Evolutionary conservation across 176 grass and related monocot species (phyloP), one percentile per base, ranked within the genome.

Genomic region (Paspalum notatum): DNA sequence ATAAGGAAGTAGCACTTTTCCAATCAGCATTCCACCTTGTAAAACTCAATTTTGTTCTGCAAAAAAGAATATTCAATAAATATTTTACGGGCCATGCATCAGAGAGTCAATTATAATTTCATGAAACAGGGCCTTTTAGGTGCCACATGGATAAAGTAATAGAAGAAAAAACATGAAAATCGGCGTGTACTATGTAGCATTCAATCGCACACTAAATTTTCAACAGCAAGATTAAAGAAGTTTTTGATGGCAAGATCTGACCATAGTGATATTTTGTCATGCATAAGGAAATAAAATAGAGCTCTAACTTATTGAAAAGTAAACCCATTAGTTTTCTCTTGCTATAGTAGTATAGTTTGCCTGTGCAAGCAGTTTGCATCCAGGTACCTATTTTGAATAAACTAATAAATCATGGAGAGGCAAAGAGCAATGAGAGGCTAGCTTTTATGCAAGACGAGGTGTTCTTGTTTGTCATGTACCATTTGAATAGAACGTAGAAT

Each of bases 21-120:
- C 96, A 99, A 75, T 99, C 93, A 2, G 92, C 89, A 86, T 80
- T 99, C 96, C 96, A 99, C 52, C 93, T 93, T 58, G 96, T 99
- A 77, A 99, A 99, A 80, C 96, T 99, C 66, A 99, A 77, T 79
- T 95, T 95, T 64, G 96, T 99, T 91, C 96, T 99, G 86, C 22
- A 69, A 79, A 65, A 48, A 51, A 1, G 1, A n/a, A 74, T 7
- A 18, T 48, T 81, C 54, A 69, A 75, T 16, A 13, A 45, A 59
- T 51, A 42, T 46, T 8, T 20, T 24, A 22, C 42, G 24, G 24
- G 49, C 61, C 15, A 74, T 64, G 16, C 46, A 56, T 72, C 47
- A 66, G 0, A 69, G 0, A 74, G 8, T 22, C 46, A 22, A 60
- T 70, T 12, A 10, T 40, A 72, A 61, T 1, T 76, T 20, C 53